A percentile compares a stretch with the other conserved stretches of the same genome.
These are phyloP conservation scores for Pyricularia sp. DNA, from an alignment of 2,329 filamentous ascomycete genomes.

Conservation along the genomic window DNA sequence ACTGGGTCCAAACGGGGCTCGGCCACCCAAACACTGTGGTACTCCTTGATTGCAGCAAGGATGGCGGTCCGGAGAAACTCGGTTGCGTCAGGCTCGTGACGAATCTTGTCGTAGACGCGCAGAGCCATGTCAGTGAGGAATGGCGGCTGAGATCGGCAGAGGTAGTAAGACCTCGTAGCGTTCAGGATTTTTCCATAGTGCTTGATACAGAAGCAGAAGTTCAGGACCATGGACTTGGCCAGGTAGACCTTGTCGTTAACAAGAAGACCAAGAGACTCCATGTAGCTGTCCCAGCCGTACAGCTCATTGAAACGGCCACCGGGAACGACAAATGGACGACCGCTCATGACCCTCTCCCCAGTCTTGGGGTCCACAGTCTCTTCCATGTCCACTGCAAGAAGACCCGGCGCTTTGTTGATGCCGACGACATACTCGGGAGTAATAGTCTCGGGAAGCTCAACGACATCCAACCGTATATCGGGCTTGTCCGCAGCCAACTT, in stretches of 20 bases:
- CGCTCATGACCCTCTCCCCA: conserved; percentile 61
- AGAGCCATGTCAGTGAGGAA: conserved; percentile 97
- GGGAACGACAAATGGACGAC: conserved; percentile 92
- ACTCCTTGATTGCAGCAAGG: conserved; percentile 93
- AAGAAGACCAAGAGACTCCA: conserved; percentile 86
- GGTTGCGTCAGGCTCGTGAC: conserved; percentile 67
- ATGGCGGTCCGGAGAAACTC: conserved; percentile 76
- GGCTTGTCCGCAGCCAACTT: conserved; percentile 70
- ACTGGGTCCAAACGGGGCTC: conserved; percentile 68
- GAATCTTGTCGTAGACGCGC: conserved; percentile 87
- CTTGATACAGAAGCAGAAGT: conserved; percentile 97
- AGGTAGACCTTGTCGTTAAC: conserved; percentile 78
- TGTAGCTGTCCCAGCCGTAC: conserved; percentile 99
- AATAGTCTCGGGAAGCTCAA: conserved; percentile 65
- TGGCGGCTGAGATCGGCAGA: conserved; percentile 87
- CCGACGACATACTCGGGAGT: conserved; percentile 74
- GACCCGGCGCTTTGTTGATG: conserved; percentile 78
- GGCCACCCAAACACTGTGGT: conserved; percentile 79
- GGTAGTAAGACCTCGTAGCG: conserved; percentile 91
- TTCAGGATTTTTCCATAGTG: conserved; percentile 99
- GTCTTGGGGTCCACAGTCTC: conserved; percentile 58
- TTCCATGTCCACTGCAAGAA: conserved; percentile 85
- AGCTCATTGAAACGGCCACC: conserved; percentile 96
- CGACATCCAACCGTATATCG: conserved; percentile 80
- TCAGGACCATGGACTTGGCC: conserved; percentile 87